phyloP scores from a whole-genome alignment of 2,329 filamentous ascomycete species.

The Neobulgaria alba region DNA sequence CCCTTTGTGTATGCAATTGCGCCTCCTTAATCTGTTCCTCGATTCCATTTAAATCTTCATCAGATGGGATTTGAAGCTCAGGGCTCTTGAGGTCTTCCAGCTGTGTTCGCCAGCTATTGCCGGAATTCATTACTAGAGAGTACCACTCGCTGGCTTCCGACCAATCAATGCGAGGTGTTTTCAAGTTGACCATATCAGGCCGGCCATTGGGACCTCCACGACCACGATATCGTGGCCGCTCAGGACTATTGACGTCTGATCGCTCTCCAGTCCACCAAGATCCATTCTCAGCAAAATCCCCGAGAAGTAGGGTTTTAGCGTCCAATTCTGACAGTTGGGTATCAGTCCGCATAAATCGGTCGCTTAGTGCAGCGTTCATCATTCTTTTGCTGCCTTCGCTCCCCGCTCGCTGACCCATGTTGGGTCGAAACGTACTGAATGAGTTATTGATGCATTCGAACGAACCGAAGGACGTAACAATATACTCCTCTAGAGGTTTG shows the following conservation, averaged over 20 bases:
- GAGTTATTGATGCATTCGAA: conserved; percentile 68
- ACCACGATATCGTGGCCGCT: conserved; percentile 29
- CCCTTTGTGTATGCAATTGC: conserved; percentile 59
- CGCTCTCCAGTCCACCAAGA: conserved; percentile 67
- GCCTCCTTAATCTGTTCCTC: conserved; percentile 49
- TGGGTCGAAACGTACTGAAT: conserved; percentile 49
- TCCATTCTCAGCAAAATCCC: conserved; percentile 72
- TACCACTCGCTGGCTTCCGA: conserved; percentile 66
- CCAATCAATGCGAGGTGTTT: conserved; percentile 70
- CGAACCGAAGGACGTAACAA: conserved; percentile 58
- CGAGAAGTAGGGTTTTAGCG: conserved; percentile 64
- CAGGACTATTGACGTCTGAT: conserved; percentile 32
- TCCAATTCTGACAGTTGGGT: conserved; percentile 52
- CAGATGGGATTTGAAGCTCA: conserved; percentile 14
- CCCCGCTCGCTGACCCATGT: conserved; percentile 21
- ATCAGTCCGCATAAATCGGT: conserved; percentile 26
- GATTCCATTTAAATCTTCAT: conserved; percentile 32
- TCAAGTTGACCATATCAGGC: conserved; percentile 39
- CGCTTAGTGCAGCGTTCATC: conserved; percentile 20
- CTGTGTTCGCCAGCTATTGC: conserved; percentile 53
- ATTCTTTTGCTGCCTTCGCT: conserved; percentile 21
- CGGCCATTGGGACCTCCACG: conserved; percentile 2
- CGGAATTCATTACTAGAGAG: conserved; percentile 56
- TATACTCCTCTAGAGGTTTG: conserved; percentile 67
- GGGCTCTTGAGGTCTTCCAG: conserved; percentile 45